These are phyloP conservation scores for Cajanus cajan DNA, from an alignment of 306 rosid species.

Conservation along the genomic window DNA sequence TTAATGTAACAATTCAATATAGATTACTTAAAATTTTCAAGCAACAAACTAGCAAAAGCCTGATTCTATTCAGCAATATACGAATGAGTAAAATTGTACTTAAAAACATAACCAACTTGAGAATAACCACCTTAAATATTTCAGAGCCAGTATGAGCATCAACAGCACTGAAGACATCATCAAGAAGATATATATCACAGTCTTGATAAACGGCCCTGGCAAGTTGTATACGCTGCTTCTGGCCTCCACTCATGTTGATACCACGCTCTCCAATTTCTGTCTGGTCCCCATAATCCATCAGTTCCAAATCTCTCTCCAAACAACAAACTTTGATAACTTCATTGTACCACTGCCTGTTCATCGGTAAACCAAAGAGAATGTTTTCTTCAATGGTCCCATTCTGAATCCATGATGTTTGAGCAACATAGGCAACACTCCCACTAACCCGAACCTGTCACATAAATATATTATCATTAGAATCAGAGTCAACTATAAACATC, in stretches of 20 bases:
- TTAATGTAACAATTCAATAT: background rate
- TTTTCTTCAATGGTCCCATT: slow-evolving; percentile 79
- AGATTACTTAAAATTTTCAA: background rate
- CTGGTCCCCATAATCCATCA: slow-evolving; percentile 83
- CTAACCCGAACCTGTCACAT: slow-evolving; percentile 58
- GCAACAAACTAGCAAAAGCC: background rate
- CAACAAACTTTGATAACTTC: slow-evolving; percentile 67
- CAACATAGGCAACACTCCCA: slow-evolving; percentile 75
- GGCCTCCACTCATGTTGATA: slow-evolving; percentile 85
- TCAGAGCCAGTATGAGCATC: slow-evolving; percentile 92
- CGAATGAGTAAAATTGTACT: background rate
- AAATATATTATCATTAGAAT: background rate
- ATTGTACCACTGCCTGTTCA: slow-evolving; percentile 54
- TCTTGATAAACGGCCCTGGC: slow-evolving; percentile 85
- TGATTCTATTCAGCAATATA: background rate
- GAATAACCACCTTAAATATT: slow-evolving; percentile 63
- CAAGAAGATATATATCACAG: slow-evolving; percentile 78
- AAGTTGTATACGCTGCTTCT: slow-evolving; percentile 85
- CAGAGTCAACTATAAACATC: background rate
- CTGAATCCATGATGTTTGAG: slow-evolving; percentile 93
- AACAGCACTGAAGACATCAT: slow-evolving; percentile 83
- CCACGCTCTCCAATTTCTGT: slow-evolving; percentile 94
- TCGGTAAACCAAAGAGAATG: slow-evolving; percentile 63
- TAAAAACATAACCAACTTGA: background rate
- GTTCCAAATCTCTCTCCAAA: slow-evolving; percentile 74